Evolutionary conservation across 176 grass and related monocot species (phyloP).

Genomic region (Aegilops longissima): DNA sequence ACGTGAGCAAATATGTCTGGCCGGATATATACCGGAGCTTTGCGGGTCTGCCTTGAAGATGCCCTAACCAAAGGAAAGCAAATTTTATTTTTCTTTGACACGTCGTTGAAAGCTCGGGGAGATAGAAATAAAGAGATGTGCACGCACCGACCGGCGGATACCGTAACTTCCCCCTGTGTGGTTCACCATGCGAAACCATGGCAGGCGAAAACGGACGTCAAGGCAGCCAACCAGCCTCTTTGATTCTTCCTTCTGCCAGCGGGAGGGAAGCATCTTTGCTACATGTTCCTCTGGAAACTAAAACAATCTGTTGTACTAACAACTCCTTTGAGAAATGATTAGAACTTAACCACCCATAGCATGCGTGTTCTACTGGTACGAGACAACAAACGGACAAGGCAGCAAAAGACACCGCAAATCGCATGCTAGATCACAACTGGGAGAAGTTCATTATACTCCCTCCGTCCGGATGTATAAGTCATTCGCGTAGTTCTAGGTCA

Average conservation of each 20-base stretch:
- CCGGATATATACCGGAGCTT: too few relatives aligned
- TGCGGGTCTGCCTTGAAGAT: too few relatives aligned
- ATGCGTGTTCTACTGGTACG: not conserved
- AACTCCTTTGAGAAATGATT: not conserved
- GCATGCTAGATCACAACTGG: conserved; percentile 19
- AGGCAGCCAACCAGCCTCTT: not conserved
- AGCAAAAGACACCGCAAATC: not conserved
- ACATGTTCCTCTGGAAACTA: not conserved
- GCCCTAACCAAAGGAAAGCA: not conserved
- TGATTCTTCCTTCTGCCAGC: not conserved
- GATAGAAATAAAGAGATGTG: too few relatives aligned
- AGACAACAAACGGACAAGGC: conserved; percentile 19
- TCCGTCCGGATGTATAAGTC: too few relatives aligned
- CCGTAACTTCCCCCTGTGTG: too few relatives aligned
- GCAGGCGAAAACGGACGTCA: not conserved
- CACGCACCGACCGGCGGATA: not conserved
- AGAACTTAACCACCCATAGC: not conserved
- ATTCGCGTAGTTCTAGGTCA: too few relatives aligned
- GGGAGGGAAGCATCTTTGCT: not conserved
- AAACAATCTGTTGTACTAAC: not conserved
- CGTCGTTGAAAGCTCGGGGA: not conserved
- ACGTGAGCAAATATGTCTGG: too few relatives aligned
- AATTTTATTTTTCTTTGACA: too few relatives aligned
- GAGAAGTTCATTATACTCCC: not conserved
- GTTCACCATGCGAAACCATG: too few relatives aligned